Base-by-base conservation (phyloP, 768 basidiomycete species). In the Pleurotus djamor region DNA sequence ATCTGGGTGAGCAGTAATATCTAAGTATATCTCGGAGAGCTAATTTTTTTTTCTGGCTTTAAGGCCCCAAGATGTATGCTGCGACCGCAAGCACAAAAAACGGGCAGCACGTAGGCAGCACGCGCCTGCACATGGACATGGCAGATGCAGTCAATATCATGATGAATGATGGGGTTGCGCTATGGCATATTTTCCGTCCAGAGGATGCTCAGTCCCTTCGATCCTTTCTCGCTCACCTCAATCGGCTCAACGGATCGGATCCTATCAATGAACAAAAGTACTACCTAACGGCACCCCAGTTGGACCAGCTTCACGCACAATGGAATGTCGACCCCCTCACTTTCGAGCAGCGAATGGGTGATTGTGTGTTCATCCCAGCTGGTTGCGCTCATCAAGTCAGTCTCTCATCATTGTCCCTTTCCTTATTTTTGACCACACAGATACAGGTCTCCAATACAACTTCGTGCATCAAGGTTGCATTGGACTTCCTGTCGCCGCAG, bases 371-470 rank as follows among this genome's bases (percentile, higher is more conserved):
- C 7, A 35, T 52, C 28, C 51, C 51, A 5, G 28, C 51, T 5
- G 51, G 51, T 9, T 52, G 51, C 34, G 33, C 51, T n/a, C 37
- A 52, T 38, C 51, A 52, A 35, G 51, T 52, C n/a, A n/a, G n/a
- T n/a, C n/a, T n/a, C n/a, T n/a, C n/a, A n/a, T n/a, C n/a, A n/a
- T n/a, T n/a, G n/a, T n/a, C n/a, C n/a, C n/a, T n/a, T n/a, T n/a
- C n/a, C n/a, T n/a, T n/a, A n/a, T n/a, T n/a, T n/a, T n/a, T n/a
- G n/a, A n/a, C n/a, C n/a, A n/a, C n/a, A n/a, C n/a, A n/a, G n/a
- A n/a, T n/a, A n/a, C n/a, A n/a, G n/a, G n/a, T n/a, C n/a, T n/a
- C n/a, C n/a, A n/a, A n/a, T n/a, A n/a, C n/a, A n/a, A n/a, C n/a
- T n/a, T n/a, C n/a, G n/a, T n/a, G n/a, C n/a, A n/a, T n/a, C n/a